Evolutionary conservation across 2,329 filamentous ascomycete genomes (phyloP), one percentile per base, ranked within the genome.

Genomic region (Juglanconis juglandina): DNA sequence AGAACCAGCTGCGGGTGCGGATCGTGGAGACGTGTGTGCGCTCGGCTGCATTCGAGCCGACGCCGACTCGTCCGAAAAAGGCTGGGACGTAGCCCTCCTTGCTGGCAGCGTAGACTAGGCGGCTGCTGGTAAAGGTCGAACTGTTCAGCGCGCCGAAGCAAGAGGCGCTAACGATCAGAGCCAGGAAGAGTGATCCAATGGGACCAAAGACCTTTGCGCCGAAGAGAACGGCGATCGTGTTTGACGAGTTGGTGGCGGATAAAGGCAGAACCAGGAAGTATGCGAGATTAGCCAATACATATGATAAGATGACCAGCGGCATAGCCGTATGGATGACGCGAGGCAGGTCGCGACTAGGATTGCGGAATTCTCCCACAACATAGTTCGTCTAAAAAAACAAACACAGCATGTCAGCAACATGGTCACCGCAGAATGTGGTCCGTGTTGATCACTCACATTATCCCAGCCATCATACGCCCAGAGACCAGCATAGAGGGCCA

Each of bases 381-480:
- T 97, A 99, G 76, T 97, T 99, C 64, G 94, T 96, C 91, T 95
- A 65, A 13, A 2, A 41, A 5, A n/a, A 24, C 1, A 24, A 24
- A 24, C 24, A 24, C 58, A 51, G 54, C 10, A 1, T 39, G 55
- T 62, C 44, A 62, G 59, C 53, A 32, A 52, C 46, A 24, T 13
- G 7, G 34, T 5, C 30, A 10, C 17, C 2, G 30, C 24, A 49
- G 3, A 14, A 30, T 33, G 5, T 49, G 3, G 34, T n/a, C 34
- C 41, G 46, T 35, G 14, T 32, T 33, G 48, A n/a, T 5, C 51
- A 80, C 89, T 78, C 77, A 95, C 92, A 73, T 99, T 99, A 72
- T 99, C 95, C 95, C 95, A 99, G 35, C 95, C 95, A 72, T 99
- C 95, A 75, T 95, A 99, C 1, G 95, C 95, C 95, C 95, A 99